Evolutionary conservation across 208 protist genomes (phyloP).

Genomic region (Acanthamoeba divionensis): DNA sequence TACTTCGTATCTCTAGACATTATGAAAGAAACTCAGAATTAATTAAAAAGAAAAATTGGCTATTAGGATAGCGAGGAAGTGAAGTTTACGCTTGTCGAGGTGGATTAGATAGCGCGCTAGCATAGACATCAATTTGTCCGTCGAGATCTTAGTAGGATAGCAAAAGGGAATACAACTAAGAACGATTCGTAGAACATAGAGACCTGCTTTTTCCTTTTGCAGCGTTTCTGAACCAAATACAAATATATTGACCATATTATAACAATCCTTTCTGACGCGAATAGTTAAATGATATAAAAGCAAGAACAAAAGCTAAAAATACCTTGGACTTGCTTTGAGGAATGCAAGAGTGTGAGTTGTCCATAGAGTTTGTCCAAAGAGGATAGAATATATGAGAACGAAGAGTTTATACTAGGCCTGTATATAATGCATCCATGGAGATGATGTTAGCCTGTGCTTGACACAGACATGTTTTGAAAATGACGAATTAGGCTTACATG

Average conservation of each 20-base stretch:
- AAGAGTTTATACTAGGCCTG: slow-evolving; percentile 36
- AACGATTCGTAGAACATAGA: background rate
- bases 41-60: background rate
- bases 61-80: background rate
- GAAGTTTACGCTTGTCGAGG: background rate
- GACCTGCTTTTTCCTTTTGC: slow-evolving; percentile 29
- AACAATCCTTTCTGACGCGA: background rate
- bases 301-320: background rate
- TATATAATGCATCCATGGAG: too few species aligned
- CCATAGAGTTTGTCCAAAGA: slow-evolving; percentile 2
- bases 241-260: background rate
- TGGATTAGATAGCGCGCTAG: slow-evolving; percentile 6
- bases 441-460: too few species aligned
- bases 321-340: slow-evolving; percentile 22
- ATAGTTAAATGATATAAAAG: background rate
- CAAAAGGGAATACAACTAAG: slow-evolving; percentile 26
- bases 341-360: slow-evolving; percentile 7
- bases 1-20: background rate
- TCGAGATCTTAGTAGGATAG: background rate
- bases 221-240: background rate
- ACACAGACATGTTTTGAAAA: too few species aligned
- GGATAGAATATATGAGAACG: slow-evolving; percentile 4
- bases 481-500: too few species aligned
- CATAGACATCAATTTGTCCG: background rate
- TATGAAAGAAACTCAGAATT: background rate